Evolutionary conservation across 352 stramenopile genomes (phyloP), one percentile per base, ranked within the genome.

Genomic region (Nothophytophthora sp.): DNA sequence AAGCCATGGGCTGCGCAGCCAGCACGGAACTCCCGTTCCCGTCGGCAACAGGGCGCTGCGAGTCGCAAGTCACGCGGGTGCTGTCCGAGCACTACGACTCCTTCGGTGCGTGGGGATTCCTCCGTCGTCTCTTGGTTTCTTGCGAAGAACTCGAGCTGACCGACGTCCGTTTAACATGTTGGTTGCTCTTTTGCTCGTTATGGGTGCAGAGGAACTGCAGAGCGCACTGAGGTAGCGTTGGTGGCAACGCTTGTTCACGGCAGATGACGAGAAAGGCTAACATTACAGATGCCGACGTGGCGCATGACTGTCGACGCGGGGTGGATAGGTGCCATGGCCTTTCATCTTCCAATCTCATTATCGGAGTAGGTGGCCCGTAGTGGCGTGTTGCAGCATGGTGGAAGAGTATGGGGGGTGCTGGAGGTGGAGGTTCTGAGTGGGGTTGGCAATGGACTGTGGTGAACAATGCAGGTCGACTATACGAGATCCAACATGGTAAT

Each of bases 401-500:
- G 29, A 15, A 16, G 29, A 15, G 12, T 12, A n/a, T 35, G 29
- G 29, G 12, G 16, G 7, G 13, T 50, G 35, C 7, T 37, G 19
- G 28, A 37, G 35, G 13, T 25, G 42, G 22, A 27, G n/a, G n/a
- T 60, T 56, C 46, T 62, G 38, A 62, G 32, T 11, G 12, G 23
- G 16, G 43, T 30, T 35, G 29, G 29, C 29, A 15, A 15, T 35
- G 29, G 16, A 7, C 29, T 35, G 5, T 10, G 10, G 22, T 49
- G 27, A 37, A 30, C 34, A 25, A 47, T 28, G n/a, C 37, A 88
- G 77, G 73, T 91, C 36, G 80, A 93, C 67, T 91, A 76, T 46
- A 93, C 80, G 16, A 81, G 83, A 40, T 89, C 73, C 47, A 93
- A 93, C 47, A 80, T 63, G 58, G 79, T 86, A 60, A 36, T 44